Percentiles rank a stretch among this genome's conserved stretches.
phyloP scores from a whole-genome alignment of 2,329 filamentous ascomycete species.

The Calonectria pseudoturangicola region DNA sequence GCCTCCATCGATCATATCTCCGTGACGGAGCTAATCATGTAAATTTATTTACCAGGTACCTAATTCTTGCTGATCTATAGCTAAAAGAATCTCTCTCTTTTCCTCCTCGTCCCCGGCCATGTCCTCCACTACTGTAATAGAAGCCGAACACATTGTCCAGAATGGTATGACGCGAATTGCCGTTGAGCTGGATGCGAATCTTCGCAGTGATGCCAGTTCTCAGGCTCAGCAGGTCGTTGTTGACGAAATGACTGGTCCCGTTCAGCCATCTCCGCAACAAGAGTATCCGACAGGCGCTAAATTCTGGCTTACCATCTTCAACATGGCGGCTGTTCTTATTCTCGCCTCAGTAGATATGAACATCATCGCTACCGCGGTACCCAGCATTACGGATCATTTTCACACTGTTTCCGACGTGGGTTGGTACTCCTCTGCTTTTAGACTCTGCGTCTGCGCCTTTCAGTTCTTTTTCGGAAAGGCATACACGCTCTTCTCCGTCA shows the following conservation, averaged over 20 bases:
- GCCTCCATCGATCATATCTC: too few species aligned
- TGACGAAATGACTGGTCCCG: fast-evolving
- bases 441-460: constrained; percentile 64
- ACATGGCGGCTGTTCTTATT: constrained; percentile 21
- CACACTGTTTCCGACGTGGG: constrained; percentile 50
- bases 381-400: constrained; percentile 54
- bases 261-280: fast-evolving
- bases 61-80: too few species aligned
- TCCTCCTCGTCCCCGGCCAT: not conserved
- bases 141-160: not conserved
- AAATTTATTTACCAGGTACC: too few species aligned
- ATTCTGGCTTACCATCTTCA: constrained; percentile 39
- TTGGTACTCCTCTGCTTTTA: constrained; percentile 56
- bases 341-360: constrained; percentile 51
- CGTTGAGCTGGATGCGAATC: not conserved
- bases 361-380: constrained; percentile 50
- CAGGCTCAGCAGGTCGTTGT: not conserved
- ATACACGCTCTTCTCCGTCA: constrained; percentile 39
- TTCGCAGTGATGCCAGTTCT: not conserved
- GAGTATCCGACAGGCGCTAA: constrained; percentile 30
- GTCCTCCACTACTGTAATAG: not conserved
- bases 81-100: too few species aligned
- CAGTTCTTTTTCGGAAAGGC: constrained; percentile 45
- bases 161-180: not conserved
- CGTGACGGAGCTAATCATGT: too few species aligned